Percentiles rank a stretch among this genome's conserved stretches.
Conservation (phyloP, 2,329 filamentous ascomycete species). For the Sporothrix brunneoviolacea region DNA sequence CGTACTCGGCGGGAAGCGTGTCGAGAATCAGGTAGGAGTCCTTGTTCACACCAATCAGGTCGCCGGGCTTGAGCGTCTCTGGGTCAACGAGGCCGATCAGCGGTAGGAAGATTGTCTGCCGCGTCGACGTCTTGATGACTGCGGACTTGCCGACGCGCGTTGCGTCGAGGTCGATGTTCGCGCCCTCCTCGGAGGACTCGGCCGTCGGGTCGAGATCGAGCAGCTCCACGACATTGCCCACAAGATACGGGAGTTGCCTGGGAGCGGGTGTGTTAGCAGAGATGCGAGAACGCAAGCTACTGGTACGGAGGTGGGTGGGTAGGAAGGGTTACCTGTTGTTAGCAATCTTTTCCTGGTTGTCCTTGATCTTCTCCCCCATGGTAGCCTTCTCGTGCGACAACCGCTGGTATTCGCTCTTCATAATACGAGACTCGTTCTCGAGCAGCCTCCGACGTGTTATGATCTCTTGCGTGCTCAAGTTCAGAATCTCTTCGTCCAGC, state of each 20-base stretch:
- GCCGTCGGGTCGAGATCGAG: conserved; percentile 93
- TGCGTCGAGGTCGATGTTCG: conserved; percentile 96
- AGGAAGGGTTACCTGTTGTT: conserved; percentile 71
- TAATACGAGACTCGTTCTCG: conserved; percentile 96
- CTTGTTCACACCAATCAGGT: conserved; percentile 97
- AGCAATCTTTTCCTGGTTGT: conserved; percentile 97
- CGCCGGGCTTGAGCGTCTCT: conserved; percentile 87
- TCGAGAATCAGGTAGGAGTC: conserved; percentile 97
- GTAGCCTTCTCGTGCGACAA: conserved; percentile 90
- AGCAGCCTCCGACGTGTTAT: conserved; percentile 82
- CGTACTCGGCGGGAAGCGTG: conserved; percentile 94
- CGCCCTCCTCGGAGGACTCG: conserved; percentile 93
- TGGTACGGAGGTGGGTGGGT: not conserved
- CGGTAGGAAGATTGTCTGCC: conserved; percentile 97
- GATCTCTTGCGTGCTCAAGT: conserved; percentile 90
- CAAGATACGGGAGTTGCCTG: conserved; percentile 95
- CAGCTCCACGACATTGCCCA: conserved; percentile 96
- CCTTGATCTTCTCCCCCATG: conserved; percentile 99
- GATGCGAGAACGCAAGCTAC: no score
- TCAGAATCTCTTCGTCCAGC: conserved; percentile 88
- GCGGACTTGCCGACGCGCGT: conserved; percentile 96
- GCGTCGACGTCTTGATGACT: conserved; percentile 97
- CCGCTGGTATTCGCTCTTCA: conserved; percentile 94
- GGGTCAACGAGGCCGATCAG: conserved; percentile 96
- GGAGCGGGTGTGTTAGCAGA: not conserved